These are phyloP conservation scores for Besnoitia besnoiti DNA, from an alignment of 169 alveolate genomes.

Conservation along the genomic window DNA sequence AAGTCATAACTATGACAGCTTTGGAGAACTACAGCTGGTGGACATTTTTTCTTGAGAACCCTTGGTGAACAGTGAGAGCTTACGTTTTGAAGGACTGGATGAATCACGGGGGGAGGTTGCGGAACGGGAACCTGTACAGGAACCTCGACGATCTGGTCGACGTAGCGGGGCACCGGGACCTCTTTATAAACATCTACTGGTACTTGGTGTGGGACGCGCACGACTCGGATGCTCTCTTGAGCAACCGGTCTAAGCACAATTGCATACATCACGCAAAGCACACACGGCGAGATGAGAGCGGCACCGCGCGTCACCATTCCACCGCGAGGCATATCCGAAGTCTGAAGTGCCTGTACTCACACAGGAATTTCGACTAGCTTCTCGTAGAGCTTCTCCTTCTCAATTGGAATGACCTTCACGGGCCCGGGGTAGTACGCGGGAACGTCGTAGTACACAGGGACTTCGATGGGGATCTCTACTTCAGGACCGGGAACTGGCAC, in stretches of 20 bases:
- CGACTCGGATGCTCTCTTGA: slow-evolving; percentile 34
- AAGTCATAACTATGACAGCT: not conserved
- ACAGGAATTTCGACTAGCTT: slow-evolving; percentile 45
- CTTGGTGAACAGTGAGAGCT: too few relatives aligned
- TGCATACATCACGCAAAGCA: not conserved
- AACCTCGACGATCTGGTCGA: slow-evolving; percentile 31
- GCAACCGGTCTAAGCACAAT: slow-evolving; percentile 15
- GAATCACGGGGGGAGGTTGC: slow-evolving; percentile 30
- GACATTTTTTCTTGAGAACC: too few relatives aligned
- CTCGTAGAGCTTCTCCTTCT: slow-evolving; percentile 32
- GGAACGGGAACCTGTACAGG: slow-evolving; percentile 35
- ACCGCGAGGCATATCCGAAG: not conserved
- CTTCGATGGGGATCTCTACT: slow-evolving; percentile 29
- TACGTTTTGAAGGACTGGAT: slow-evolving; percentile 40
- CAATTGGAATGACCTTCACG: slow-evolving; percentile 29
- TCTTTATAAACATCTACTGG: slow-evolving; percentile 34
- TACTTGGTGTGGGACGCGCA: slow-evolving; percentile 28
- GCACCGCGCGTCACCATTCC: not conserved
- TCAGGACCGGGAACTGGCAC: slow-evolving; percentile 30
- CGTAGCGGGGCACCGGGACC: slow-evolving; percentile 40
- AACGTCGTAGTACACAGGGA: slow-evolving; percentile 51
- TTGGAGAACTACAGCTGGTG: too few relatives aligned
- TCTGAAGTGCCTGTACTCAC: slow-evolving; percentile 1
- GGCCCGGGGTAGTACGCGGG: slow-evolving; percentile 42
- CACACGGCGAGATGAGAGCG: not conserved